Percentiles rank a stretch among this genome's conserved stretches.
phyloP scores from a whole-genome alignment of 305 asterid species.

The Solanum hybrid region DNA sequence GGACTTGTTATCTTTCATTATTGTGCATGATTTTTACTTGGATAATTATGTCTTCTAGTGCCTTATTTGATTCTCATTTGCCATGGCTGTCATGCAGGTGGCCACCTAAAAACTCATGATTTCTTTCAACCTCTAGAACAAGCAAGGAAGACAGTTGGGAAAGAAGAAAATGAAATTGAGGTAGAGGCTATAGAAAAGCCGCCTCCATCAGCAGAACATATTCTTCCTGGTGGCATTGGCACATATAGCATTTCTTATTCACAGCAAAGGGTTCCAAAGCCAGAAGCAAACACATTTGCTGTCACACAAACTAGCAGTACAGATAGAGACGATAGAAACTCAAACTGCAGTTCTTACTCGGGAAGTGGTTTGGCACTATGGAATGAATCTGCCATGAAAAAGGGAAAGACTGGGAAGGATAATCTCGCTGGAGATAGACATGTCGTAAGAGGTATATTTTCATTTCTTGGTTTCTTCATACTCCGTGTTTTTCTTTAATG shows the following conservation, averaged over 20 bases:
- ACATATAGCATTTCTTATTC: slow-evolving; percentile 71
- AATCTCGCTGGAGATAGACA: slow-evolving; percentile 48
- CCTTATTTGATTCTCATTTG: not conserved
- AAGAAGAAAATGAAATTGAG: slow-evolving; percentile 41
- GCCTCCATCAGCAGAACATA: slow-evolving; percentile 35
- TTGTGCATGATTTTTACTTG: not conserved
- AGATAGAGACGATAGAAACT: slow-evolving; percentile 48
- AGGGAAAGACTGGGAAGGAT: slow-evolving; percentile 99
- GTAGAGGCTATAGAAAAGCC: slow-evolving; percentile 35
- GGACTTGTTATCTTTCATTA: not conserved
- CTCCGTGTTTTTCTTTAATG: not conserved
- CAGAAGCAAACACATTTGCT: slow-evolving; percentile 34
- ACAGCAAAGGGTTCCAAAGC: slow-evolving; percentile 41
- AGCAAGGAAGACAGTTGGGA: slow-evolving; percentile 35
- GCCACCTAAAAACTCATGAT: slow-evolving; percentile 75
- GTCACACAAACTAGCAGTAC: slow-evolving; percentile 48
- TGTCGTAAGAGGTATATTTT: slow-evolving; percentile 41
- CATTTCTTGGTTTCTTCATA: not conserved
- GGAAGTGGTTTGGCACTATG: slow-evolving; percentile 79
- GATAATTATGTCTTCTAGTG: not conserved
- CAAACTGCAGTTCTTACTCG: slow-evolving; percentile 63
- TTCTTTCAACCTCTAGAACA: slow-evolving; percentile 84
- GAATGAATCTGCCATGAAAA: slow-evolving; percentile 70
- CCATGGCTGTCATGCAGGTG: slow-evolving; percentile 29
- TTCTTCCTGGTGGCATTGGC: slow-evolving; percentile 84